phyloP scores from a whole-genome alignment of 1,139 yeast species.

The Zygoascus sp. region DNA sequence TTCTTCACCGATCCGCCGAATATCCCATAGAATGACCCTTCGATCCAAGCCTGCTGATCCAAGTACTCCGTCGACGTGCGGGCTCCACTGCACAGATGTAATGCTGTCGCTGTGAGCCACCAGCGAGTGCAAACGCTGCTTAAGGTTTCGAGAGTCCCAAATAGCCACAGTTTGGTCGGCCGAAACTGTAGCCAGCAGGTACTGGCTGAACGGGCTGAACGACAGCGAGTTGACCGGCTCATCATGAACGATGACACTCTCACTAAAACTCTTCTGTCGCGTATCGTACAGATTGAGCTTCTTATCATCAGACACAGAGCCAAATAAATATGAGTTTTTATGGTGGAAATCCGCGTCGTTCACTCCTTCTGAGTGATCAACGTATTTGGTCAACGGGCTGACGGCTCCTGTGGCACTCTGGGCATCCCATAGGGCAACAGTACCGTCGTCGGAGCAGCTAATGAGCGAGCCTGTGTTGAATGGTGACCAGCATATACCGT shows the following conservation, averaged over 20 bases:
- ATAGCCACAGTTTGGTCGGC: slow-evolving; percentile 52
- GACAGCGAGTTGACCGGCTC: slow-evolving; percentile 62
- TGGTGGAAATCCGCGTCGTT: slow-evolving; percentile 46
- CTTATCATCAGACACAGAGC: slow-evolving; percentile 71
- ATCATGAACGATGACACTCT: slow-evolving; percentile 31
- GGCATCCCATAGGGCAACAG: slow-evolving; percentile 65
- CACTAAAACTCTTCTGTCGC: slow-evolving; percentile 37
- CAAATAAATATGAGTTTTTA: slow-evolving; percentile 50
- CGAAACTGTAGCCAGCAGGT: slow-evolving; percentile 67
- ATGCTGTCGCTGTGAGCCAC: slow-evolving; percentile 58
- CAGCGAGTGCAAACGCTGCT: slow-evolving; percentile 34
- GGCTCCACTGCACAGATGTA: slow-evolving; percentile 78
- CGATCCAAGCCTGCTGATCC: slow-evolving; percentile 76
- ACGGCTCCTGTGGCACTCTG: slow-evolving; percentile 12
- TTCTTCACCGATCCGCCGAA: slow-evolving; percentile 42
- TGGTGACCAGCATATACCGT: slow-evolving; percentile 60
- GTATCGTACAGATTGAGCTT: slow-evolving; percentile 66
- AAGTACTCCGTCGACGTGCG: slow-evolving; percentile 52
- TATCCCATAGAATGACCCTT: slow-evolving; percentile 70
- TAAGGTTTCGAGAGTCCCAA: slow-evolving; percentile 61
- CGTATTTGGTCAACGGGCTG: slow-evolving; percentile 23
- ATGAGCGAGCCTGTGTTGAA: slow-evolving; percentile 38
- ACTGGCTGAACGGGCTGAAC: slow-evolving; percentile 53
- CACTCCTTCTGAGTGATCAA: slow-evolving; percentile 33
- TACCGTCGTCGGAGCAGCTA: slow-evolving; percentile 65